Conservation (phyloP, 2,329 filamentous ascomycete genomes). For the Aureobasidium sp. region DNA sequence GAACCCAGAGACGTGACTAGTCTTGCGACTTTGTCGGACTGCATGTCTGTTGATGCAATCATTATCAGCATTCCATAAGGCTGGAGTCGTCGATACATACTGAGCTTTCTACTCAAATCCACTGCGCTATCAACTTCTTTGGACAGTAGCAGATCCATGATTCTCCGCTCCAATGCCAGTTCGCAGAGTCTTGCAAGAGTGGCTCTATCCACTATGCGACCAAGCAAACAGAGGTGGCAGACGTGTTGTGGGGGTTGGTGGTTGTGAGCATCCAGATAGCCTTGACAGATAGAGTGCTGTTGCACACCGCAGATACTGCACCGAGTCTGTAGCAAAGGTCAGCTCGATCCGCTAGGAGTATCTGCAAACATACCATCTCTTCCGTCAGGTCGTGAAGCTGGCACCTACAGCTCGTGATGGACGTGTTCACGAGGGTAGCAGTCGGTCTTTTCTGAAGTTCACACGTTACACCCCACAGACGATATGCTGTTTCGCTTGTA, state of each 20-base stretch:
- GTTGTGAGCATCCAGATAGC: constrained; percentile 26
- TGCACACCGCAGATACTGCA: constrained; percentile 32
- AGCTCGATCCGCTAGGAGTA: background rate
- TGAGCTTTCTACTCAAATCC: background rate
- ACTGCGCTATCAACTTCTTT: background rate
- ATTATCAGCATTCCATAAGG: background rate
- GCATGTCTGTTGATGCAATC: background rate
- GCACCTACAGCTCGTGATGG: background rate
- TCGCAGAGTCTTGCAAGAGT: background rate
- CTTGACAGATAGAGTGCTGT: constrained; percentile 36
- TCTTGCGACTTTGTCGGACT: background rate
- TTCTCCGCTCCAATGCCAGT: background rate
- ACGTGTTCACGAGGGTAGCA: background rate
- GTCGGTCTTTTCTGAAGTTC: background rate
- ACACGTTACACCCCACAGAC: background rate
- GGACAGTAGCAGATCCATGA: background rate
- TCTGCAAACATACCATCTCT: background rate
- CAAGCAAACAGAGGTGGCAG: constrained; percentile 35
- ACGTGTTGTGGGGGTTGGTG: constrained; percentile 28
- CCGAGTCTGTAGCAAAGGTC: constrained; percentile 22
- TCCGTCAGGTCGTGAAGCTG: background rate
- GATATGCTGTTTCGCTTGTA: background rate
- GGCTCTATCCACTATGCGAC: background rate
- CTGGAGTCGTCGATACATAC: background rate
- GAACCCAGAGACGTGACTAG: background rate